These are phyloP conservation scores for Sporothrix phasma DNA, from an alignment of 2,329 filamentous ascomycete genomes.

Conservation along the genomic window DNA sequence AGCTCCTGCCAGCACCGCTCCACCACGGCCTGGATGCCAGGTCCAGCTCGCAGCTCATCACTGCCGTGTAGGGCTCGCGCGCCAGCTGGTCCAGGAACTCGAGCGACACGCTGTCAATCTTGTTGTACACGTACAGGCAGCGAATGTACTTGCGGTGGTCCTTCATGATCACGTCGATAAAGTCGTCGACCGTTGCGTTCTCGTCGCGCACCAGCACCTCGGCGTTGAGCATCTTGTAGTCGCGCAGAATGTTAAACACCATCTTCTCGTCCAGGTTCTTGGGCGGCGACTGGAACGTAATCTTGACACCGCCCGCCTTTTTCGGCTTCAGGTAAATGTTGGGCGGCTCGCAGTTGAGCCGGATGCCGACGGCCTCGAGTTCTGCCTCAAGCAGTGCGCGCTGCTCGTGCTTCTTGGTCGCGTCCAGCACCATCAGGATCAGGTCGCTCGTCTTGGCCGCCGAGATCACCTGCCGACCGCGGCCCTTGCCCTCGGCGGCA, in stretches of 20 bases:
- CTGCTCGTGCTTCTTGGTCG: slow-evolving; percentile 93
- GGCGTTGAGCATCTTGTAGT: slow-evolving; percentile 98
- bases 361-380: slow-evolving; percentile 87
- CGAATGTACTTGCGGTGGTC: slow-evolving; percentile 96
- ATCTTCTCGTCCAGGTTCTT: slow-evolving; percentile 95
- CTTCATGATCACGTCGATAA: slow-evolving; percentile 99
- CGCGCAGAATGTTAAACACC: slow-evolving; percentile 91
- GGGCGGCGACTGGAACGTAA: slow-evolving; percentile 82
- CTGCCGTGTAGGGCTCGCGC: slow-evolving; percentile 83
- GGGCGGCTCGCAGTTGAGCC: slow-evolving; percentile 85
- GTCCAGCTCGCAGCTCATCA: slow-evolving; percentile 96
- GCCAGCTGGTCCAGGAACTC: slow-evolving; percentile 90
- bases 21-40: slow-evolving; percentile 84
- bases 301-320: slow-evolving; percentile 97
- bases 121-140: slow-evolving; percentile 98
- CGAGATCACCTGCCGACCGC: slow-evolving; percentile 92
- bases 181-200: slow-evolving; percentile 89
- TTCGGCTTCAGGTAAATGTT: slow-evolving; percentile 97
- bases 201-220: slow-evolving; percentile 94
- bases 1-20: slow-evolving; percentile 94
- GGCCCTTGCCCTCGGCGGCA: slow-evolving; percentile 86
- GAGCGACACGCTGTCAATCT: slow-evolving; percentile 89
- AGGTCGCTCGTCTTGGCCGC: slow-evolving; percentile 97
- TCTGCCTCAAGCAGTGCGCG: slow-evolving; percentile 81
- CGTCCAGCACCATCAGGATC: slow-evolving; percentile 93